A percentile compares a stretch with the other conserved stretches of the same genome.
Evolutionary conservation across 2,329 filamentous ascomycete species (phyloP).

Genomic region (Aspergillus ochraceoroseus): DNA sequence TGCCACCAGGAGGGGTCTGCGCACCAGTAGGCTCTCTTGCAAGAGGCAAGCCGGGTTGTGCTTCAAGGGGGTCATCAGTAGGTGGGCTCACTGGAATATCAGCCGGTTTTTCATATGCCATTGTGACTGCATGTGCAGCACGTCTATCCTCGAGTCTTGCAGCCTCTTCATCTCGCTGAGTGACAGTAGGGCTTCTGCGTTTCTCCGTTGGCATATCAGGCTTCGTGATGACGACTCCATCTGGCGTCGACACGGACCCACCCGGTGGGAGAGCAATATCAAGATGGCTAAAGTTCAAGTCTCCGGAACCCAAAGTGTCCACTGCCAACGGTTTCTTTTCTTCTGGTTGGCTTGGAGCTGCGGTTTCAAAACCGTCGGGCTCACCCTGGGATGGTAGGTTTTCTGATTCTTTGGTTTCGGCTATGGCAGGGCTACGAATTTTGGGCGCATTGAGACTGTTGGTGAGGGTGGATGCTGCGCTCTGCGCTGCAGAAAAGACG

Average conservation of each 20-base stretch:
- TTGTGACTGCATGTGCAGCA: slow-evolving; percentile 57
- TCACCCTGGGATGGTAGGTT: slow-evolving; percentile 23
- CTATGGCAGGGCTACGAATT: slow-evolving; percentile 33
- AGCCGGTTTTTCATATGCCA: slow-evolving; percentile 50
- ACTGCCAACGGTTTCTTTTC: slow-evolving; percentile 67
- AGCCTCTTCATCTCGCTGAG: slow-evolving; percentile 48
- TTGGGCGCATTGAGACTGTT: slow-evolving; percentile 54
- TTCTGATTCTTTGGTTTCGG: slow-evolving; percentile 31
- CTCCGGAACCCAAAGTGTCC: slow-evolving; percentile 81
- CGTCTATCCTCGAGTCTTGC: slow-evolving; percentile 57
- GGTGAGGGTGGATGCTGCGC: slow-evolving; percentile 75
- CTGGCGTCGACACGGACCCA: slow-evolving; percentile 35
- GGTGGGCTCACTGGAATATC: slow-evolving; percentile 42
- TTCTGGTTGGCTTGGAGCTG: slow-evolving; percentile 24
- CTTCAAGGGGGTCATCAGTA: slow-evolving; percentile 33
- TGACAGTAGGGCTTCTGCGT: slow-evolving; percentile 36
- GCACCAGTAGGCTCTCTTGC: slow-evolving; percentile 48
- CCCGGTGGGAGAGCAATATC: slow-evolving; percentile 56
- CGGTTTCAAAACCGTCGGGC: slow-evolving; percentile 27
- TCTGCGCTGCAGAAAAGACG: slow-evolving; percentile 88
- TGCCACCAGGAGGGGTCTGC: slow-evolving; percentile 61
- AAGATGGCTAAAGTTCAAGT: slow-evolving; percentile 82
- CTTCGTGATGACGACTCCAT: slow-evolving; percentile 38
- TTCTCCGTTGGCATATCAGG: slow-evolving; percentile 30
- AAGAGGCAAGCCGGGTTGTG: slow-evolving; percentile 30